phyloP scores from a whole-genome alignment of 139 green algal genomes.

The Bryopsis sp. region DNA sequence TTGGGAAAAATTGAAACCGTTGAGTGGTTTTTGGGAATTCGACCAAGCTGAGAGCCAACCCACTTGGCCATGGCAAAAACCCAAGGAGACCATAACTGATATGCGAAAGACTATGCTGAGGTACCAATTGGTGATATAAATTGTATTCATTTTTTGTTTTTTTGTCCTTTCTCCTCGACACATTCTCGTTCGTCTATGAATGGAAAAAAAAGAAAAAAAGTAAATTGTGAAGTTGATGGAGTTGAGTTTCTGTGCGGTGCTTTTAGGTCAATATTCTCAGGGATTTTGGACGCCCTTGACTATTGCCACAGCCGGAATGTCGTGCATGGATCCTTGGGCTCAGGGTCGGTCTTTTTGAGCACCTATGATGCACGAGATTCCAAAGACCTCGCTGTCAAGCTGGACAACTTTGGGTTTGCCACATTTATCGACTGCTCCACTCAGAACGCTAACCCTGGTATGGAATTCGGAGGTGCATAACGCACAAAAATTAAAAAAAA shows the following conservation, averaged over 20 bases:
- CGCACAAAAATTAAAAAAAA: background rate
- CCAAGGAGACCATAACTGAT: background rate
- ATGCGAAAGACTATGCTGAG: background rate
- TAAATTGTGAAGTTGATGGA: conserved; percentile 22
- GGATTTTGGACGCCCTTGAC: conserved; percentile 41
- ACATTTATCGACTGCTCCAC: background rate
- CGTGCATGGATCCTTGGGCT: conserved; percentile 58
- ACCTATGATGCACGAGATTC: conserved; percentile 41
- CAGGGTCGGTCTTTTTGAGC: conserved; percentile 51
- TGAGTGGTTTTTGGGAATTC: conserved; percentile 43
- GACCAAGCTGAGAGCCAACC: conserved; percentile 20
- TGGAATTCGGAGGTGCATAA: background rate
- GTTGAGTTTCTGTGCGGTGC: background rate
- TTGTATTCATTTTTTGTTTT: background rate
- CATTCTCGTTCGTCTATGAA: background rate
- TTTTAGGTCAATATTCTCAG: conserved; percentile 11
- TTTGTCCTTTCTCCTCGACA: background rate
- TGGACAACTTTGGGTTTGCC: conserved; percentile 76
- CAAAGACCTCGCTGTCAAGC: conserved; percentile 46
- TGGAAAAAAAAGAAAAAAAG: conserved; percentile 3
- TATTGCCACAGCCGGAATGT: conserved; percentile 48
- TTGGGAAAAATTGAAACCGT: conserved; percentile 50
- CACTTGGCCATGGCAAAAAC: conserved; percentile 12
- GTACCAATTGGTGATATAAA: background rate
- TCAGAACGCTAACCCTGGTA: background rate